Percentiles rank a stretch among this genome's conserved stretches.
Evolutionary conservation across 148 eudicot genomes (phyloP).

Genomic region (Pharnaceum exiguum): DNA sequence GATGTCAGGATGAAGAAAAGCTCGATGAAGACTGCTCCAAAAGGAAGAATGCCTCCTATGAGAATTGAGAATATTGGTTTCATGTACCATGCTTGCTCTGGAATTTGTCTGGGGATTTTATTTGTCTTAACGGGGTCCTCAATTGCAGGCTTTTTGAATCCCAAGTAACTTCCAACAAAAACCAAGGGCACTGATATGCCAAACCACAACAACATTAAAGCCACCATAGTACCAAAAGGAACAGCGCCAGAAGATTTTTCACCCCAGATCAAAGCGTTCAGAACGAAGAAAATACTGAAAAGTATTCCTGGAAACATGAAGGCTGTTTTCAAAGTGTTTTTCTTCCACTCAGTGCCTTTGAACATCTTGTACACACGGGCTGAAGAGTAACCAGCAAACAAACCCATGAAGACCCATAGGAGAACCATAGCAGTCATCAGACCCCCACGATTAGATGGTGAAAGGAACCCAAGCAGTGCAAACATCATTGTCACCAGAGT

Average conservation of each 20-base stretch:
- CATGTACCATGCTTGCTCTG: slow-evolving; percentile 53
- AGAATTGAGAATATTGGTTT: slow-evolving; percentile 46
- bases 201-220: slow-evolving; percentile 41
- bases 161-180: slow-evolving; percentile 46
- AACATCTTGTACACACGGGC: slow-evolving; percentile 54
- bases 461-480: slow-evolving; percentile 47
- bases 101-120: slow-evolving; percentile 46
- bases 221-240: slow-evolving; percentile 54
- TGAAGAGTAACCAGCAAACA: slow-evolving; percentile 49
- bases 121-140: slow-evolving; percentile 51
- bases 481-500: slow-evolving; percentile 50
- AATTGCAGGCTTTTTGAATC: slow-evolving; percentile 40
- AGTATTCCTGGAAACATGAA: slow-evolving; percentile 51
- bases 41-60: slow-evolving; percentile 51
- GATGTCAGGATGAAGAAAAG: slow-evolving; percentile 53
- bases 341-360: slow-evolving; percentile 53
- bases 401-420: slow-evolving; percentile 53
- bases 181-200: slow-evolving; percentile 50
- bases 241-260: slow-evolving; percentile 52
- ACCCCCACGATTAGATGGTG: slow-evolving; percentile 61
- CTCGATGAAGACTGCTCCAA: slow-evolving; percentile 48
- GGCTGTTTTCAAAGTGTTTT: slow-evolving; percentile 40
- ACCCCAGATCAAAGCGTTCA: slow-evolving; percentile 45
- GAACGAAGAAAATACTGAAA: slow-evolving; percentile 35
- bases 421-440: slow-evolving; percentile 60